These are phyloP conservation scores for Candida ulmi DNA, from an alignment of 805 yeast species.

Conservation along the genomic window DNA sequence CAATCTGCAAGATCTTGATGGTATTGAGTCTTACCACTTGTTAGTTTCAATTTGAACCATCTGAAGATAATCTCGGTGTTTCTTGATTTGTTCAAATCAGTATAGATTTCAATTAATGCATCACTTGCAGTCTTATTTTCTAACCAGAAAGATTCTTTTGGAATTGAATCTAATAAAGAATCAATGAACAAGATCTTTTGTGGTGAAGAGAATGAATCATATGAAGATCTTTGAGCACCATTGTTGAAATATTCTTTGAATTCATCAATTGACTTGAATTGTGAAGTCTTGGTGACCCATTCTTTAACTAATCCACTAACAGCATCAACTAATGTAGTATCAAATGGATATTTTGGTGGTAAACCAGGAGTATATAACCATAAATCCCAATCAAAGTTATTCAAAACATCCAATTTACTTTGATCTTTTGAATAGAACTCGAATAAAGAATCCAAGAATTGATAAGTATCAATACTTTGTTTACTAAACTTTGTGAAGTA, in stretches of 20 bases:
- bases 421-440: constrained; percentile 45
- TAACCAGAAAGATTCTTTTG: constrained; percentile 34
- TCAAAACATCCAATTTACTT: constrained; percentile 45
- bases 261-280: constrained; percentile 9
- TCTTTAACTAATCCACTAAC: constrained; percentile 59
- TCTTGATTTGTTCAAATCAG: constrained; percentile 38
- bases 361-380: constrained; percentile 83
- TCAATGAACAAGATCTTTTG: constrained; percentile 80
- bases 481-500: constrained; percentile 69
- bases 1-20: constrained; percentile 63
- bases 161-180: constrained; percentile 47
- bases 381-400: constrained; percentile 72
- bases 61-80: constrained; percentile 82
- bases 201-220: constrained; percentile 54
- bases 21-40: constrained; percentile 40
- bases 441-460: constrained; percentile 71
- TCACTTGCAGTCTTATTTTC: constrained; percentile 27
- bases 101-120: constrained; percentile 32
- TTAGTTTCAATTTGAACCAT: constrained; percentile 64
- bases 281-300: constrained; percentile 41
- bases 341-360: constrained; percentile 84
- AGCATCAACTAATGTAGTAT: constrained; percentile 70
- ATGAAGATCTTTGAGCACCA: constrained; percentile 26
- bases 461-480: constrained; percentile 72
- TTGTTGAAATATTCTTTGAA: constrained; percentile 11